Evolutionary conservation across 768 basidiomycete genomes (phyloP), one percentile per base, ranked within the genome.

Genomic region (Xerocomellus intermedius): DNA sequence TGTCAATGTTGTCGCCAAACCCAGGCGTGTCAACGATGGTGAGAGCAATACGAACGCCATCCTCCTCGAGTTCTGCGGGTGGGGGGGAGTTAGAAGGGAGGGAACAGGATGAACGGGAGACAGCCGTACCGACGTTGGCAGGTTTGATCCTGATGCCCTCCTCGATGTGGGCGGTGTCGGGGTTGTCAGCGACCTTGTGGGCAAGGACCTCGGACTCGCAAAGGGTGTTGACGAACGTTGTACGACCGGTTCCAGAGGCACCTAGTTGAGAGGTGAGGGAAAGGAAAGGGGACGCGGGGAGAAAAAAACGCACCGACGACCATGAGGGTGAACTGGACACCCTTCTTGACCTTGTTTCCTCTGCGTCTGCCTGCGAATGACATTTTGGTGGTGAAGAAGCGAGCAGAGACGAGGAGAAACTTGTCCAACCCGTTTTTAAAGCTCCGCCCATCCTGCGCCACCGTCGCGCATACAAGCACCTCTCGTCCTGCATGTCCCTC

Each of bases 1-100:
- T 98, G 79, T 99, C 94, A 69, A 99, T 96, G 69, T 94, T 95
- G 74, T 98, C 94, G 37, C 96, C 97, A 64, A 99, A 99, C 42
- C 97, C 97, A 52, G 97, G 97, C 1, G 97, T 99, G 71, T 99
- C 97, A 28, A 99, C 95, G 58, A 99, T 93, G 41, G 97, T 98
- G 64, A 99, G 79, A 8, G 95, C 94, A 69, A 99, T 97, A 64
- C 97, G 89, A 58, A 98, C 92, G 42, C 97, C 97, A 64, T 99
- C 97, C 73, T 98, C 96, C 65, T 98, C 97, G 57, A 99, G 85
- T 74, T 99, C 97, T 95, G 68, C 17, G 42, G 45, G 45, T 43
- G 38, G 44, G 43, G 48, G 45, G 30, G 22, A 8, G 37, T 58
- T 37, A 49, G 42, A 49, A 21, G 36, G 36, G 26, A 52, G 28